phyloP scores from a whole-genome alignment of 805 yeast species.

The Sugiyamaella boreocaroliniensis region DNA sequence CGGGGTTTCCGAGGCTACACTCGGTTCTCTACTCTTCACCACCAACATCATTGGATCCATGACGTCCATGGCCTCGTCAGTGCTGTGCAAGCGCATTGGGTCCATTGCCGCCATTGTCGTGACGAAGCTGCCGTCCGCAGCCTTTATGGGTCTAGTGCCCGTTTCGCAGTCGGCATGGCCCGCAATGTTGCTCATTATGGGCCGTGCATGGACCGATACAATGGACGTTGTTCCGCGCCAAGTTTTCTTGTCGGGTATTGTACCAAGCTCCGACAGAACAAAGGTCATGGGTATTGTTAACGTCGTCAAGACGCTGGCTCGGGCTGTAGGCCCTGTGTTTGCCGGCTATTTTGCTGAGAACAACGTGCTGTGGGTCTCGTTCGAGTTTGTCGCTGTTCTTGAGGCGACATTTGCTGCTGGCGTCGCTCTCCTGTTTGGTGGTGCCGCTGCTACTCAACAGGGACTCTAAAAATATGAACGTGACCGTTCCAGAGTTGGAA shows the following conservation, averaged over 20 bases:
- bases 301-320: conserved; percentile 76
- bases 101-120: conserved; percentile 69
- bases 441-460: background rate
- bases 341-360: conserved; percentile 66
- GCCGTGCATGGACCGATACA: conserved; percentile 57
- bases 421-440: conserved; percentile 18
- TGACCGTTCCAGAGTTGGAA: too few relatives aligned
- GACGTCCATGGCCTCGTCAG: conserved; percentile 72
- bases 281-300: conserved; percentile 80
- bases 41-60: conserved; percentile 57
- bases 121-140: conserved; percentile 74
- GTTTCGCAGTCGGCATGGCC: conserved; percentile 33
- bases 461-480: too few relatives aligned
- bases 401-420: conserved; percentile 28
- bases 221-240: conserved; percentile 95
- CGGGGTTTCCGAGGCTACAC: conserved; percentile 43
- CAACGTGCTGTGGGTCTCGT: conserved; percentile 26
- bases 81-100: conserved; percentile 58
- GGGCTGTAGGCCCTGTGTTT: conserved; percentile 73
- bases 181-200: conserved; percentile 47
- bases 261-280: conserved; percentile 58
- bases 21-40: conserved; percentile 60
- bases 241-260: conserved; percentile 61
- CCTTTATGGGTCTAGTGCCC: conserved; percentile 52
- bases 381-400: conserved; percentile 30